Evolutionary conservation across 2,329 filamentous ascomycete species (phyloP), one percentile per base, ranked within the genome.

Genomic region (Calonectria multiphialidica): DNA sequence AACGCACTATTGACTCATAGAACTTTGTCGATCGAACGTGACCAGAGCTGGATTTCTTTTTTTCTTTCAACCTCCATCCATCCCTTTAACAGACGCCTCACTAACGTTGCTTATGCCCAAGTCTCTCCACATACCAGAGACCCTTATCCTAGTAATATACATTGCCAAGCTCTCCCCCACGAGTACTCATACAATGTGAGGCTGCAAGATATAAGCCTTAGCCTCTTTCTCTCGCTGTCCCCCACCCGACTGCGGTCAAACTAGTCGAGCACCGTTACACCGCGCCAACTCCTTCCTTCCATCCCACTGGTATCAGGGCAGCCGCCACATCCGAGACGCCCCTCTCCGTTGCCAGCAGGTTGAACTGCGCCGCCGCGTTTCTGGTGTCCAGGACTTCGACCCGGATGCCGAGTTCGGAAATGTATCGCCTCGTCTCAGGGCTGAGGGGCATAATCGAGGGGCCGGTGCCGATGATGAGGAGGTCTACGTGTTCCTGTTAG

Each of bases 321-420:
- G 95, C 96, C 33, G 95, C 96, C 73, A 98, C 92, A 79, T 96
- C 93, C 23, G 91, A 89, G 7, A 97, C 92, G 1, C 97, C 96
- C 64, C 97, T 88, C 86, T 99, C 97, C 21, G 95, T 98, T n/a
- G 95, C 96, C 67, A 99, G 86, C 79, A 99, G 82, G 81, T 99
- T 99, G 83, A 97, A 99, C 82, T 98, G 95, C 40, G 96, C 93
- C 1, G 96, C 95, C 10, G 97, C 97, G 84, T 98, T 98, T 74
- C 95, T 89, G 37, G 97, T 98, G 84, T 98, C 97, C 80, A 96
- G 90, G 4, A 98, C 89, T 80, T 99, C 97, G 6, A 98, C 88
- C 70, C 95, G 89, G 77, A 98, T 94, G 0, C 97, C 97, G 49
- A 98, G 84, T 35, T 90, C 89, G 73, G 93, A 93, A 69, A 99